Percentiles rank a stretch among this genome's conserved stretches.
These are phyloP conservation scores for Oryza coarctata DNA, from an alignment of 176 grass and related monocot genomes.

Conservation along the genomic window DNA sequence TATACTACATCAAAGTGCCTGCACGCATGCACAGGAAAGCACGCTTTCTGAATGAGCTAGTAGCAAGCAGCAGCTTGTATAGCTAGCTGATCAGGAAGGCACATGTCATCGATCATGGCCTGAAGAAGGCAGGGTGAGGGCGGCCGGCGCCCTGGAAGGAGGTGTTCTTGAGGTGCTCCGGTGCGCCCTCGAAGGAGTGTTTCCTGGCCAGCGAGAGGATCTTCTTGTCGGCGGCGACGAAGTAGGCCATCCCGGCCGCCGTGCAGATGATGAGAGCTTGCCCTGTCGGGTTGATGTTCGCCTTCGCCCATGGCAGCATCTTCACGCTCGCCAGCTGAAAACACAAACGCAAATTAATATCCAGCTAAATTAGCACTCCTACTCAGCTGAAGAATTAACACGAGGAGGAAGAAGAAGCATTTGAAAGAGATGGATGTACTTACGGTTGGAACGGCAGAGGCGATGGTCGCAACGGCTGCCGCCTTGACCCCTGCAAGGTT, in stretches of 20 bases:
- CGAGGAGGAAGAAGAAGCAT: fast-evolving
- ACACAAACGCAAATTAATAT: neutral
- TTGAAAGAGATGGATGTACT: no score
- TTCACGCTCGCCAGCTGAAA: slow-evolving; percentile 68
- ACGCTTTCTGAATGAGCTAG: no score
- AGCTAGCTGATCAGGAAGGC: no score
- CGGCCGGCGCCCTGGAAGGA: slow-evolving; percentile 33
- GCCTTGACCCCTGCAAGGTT: slow-evolving; percentile 60
- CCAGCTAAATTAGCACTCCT: no score
- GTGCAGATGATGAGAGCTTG: slow-evolving; percentile 79
- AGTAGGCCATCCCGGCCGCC: slow-evolving; percentile 68
- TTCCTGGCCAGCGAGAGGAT: slow-evolving; percentile 59
- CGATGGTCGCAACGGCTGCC: slow-evolving; percentile 58
- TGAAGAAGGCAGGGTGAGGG: slow-evolving; percentile 34
- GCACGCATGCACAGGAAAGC: no score
- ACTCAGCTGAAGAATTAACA: no score
- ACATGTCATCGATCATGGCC: slow-evolving; percentile 1
- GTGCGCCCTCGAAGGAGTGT: slow-evolving; percentile 49
- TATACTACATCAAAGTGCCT: no score
- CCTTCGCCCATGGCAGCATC: slow-evolving; percentile 70
- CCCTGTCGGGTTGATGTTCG: slow-evolving; percentile 66
- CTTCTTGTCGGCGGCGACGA: slow-evolving; percentile 74
- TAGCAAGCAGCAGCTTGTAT: no score
- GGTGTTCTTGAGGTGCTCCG: slow-evolving; percentile 45
- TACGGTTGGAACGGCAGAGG: slow-evolving; percentile 63